Percentiles rank a stretch among this genome's conserved stretches.
Conservation (phyloP, 805 yeast genomes). For the Myxozyma sirexii region DNA sequence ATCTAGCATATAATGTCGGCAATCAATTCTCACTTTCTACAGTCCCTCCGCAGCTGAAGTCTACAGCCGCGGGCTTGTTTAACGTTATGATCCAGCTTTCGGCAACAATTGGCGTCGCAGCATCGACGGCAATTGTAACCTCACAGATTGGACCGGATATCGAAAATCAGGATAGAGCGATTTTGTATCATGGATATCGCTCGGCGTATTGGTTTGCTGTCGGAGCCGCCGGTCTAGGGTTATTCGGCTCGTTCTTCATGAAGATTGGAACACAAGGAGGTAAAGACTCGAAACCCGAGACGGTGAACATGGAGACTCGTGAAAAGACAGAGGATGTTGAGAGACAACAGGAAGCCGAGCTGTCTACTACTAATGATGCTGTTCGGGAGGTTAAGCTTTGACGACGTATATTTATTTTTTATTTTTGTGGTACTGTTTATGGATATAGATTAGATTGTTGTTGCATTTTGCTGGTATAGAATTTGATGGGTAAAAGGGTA, state of each 20-base stretch:
- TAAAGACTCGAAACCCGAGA: conserved; percentile 3
- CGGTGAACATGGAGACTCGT: background rate
- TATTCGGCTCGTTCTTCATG: conserved; percentile 40
- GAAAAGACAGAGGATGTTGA: background rate
- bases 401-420: background rate
- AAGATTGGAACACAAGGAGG: conserved; percentile 43
- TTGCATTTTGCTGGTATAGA: no score
- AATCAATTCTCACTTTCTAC: conserved; percentile 49
- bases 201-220: conserved; percentile 40
- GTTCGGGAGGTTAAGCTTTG: background rate
- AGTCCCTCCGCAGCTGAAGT: conserved; percentile 47
- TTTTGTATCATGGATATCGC: conserved; percentile 24
- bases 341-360: background rate
- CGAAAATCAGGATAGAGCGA: conserved; percentile 4
- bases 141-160: conserved; percentile 35
- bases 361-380: background rate
- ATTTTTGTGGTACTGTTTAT: background rate
- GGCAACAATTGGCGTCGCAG: conserved; percentile 49
- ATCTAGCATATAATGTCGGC: conserved; percentile 51
- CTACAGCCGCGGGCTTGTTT: conserved; percentile 54
- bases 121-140: conserved; percentile 48
- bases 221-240: conserved; percentile 42
- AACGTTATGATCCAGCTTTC: conserved; percentile 50
- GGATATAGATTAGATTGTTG: no score
- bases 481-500: no score